Evolutionary conservation across 805 yeast genomes (phyloP), one percentile per base, ranked within the genome.

Genomic region (Candida ovalis): DNA sequence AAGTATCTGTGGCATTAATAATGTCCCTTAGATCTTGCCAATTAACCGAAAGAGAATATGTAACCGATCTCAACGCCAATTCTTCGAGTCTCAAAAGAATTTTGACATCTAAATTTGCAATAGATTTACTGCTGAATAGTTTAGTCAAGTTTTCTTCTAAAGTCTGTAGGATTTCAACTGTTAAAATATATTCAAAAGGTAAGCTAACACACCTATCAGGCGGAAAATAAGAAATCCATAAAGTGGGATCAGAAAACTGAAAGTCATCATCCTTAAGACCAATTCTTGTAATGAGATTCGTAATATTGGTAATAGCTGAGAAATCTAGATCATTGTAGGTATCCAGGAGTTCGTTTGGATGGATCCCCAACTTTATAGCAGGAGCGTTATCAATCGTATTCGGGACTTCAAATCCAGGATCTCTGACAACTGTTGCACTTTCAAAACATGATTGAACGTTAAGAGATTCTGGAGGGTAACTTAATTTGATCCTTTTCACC

Each of bases 11-110:
- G 3, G 27, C 22, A 15, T 46, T 52, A 9, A 42, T 48, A 3
- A 44, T n/a, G 2, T 47, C 44, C 4, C 45, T 28, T 42, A 67
- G 47, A 15, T 61, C 62, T 17, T 49, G 23, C 61, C 61, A 58
- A 23, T 46, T 43, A 10, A 60, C 27, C 2, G 54, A 60, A 15
- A 42, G 46, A 6, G 62, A 62, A 21, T 50, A 41, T 17, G 45
- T 55, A 13, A 75, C 45, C 0, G 70, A 56, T 21, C 53, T 58
- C 37, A 56, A 47, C 43, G 72, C 59, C 12, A 72, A 47, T 3
- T 53, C 57, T 47, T 74, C 60, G 7, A 74, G 56, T 39, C 74
- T 55, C 1, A 61, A 54, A 24, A 74, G 51, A 24, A 54, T 46
- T 15, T 63, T 64, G 13, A 63, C 46, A 2, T 65, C 58, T 3